Evolutionary conservation across 2,329 filamentous ascomycete species (phyloP).

Genomic region (Dothiorella sarmentorum): DNA sequence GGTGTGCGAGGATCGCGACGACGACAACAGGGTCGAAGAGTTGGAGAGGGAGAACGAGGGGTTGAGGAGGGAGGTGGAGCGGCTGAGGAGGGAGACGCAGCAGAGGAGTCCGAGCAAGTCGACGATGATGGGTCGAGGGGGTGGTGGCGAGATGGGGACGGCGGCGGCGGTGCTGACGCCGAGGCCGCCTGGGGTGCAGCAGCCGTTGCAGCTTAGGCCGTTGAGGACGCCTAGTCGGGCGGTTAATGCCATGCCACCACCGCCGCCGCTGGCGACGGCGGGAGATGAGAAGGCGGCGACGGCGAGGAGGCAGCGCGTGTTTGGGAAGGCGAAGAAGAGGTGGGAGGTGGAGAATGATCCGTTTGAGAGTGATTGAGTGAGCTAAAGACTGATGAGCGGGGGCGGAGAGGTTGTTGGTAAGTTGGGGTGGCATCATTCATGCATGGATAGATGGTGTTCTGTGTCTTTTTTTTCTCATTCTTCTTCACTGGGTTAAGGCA

Average conservation of each 20-base stretch:
- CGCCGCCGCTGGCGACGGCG: too few relatives aligned
- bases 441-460: background rate
- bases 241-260: conserved; percentile 27
- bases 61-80: conserved; percentile 39
- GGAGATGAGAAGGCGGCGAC: too few relatives aligned
- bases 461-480: background rate
- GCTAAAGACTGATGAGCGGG: background rate
- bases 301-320: conserved; percentile 48
- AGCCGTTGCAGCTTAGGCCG: too few relatives aligned
- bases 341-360: conserved; percentile 32
- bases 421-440: background rate
- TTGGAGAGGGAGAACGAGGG: conserved; percentile 47
- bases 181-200: too few relatives aligned
- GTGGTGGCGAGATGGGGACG: background rate
- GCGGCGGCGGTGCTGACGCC: background rate
- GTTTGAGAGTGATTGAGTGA: background rate
- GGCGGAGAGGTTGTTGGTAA: too few relatives aligned
- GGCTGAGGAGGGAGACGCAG: conserved; percentile 39
- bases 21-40: conserved; percentile 33
- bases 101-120: conserved; percentile 21
- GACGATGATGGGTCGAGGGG: too few relatives aligned
- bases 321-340: conserved; percentile 46
- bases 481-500: too few relatives aligned
- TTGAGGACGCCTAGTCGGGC: conserved; percentile 30
- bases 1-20: conserved; percentile 34